Evolutionary conservation across 805 yeast species (phyloP).

Genomic region (Candida oleophila): DNA sequence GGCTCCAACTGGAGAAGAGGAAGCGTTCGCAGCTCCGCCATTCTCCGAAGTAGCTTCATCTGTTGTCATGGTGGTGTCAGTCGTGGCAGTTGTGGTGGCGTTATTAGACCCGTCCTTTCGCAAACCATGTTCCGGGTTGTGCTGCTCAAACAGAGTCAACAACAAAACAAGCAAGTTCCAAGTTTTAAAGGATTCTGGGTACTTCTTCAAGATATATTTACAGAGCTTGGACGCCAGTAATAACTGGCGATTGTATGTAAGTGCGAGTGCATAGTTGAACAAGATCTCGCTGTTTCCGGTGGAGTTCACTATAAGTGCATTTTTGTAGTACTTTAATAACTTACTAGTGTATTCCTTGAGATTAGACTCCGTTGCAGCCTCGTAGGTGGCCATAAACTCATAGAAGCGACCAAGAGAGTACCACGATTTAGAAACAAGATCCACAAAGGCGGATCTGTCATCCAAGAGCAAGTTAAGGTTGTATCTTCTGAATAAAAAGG

Average conservation of each 20-base stretch:
- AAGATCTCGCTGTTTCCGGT: constrained; percentile 29
- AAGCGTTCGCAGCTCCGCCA: not conserved
- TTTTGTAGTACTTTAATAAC: constrained; percentile 28
- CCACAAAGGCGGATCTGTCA: constrained; percentile 26
- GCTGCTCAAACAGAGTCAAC: constrained; percentile 59
- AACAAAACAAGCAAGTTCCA: constrained; percentile 69
- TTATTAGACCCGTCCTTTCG: constrained; percentile 3
- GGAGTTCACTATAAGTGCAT: constrained; percentile 34
- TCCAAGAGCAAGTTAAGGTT: constrained; percentile 29
- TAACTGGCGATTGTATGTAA: constrained; percentile 44
- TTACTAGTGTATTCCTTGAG: constrained; percentile 16
- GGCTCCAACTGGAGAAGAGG: not conserved
- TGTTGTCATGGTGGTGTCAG: not conserved
- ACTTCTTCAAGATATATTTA: constrained; percentile 48
- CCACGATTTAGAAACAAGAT: constrained; percentile 37
- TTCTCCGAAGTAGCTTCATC: not conserved
- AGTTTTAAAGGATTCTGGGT: constrained; percentile 56
- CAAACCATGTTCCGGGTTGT: constrained; percentile 14
- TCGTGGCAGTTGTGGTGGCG: constrained; percentile 5
- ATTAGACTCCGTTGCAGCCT: constrained; percentile 19
- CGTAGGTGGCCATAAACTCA: constrained; percentile 26
- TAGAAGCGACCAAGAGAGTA: constrained; percentile 31
- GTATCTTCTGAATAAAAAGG: constrained; percentile 35
- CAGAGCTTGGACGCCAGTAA: constrained; percentile 45
- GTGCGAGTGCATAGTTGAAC: constrained; percentile 46